Percentiles rank a stretch among this genome's conserved stretches.
These are phyloP conservation scores for Erythrophleum ivorense DNA, from an alignment of 331 rosid species.

Conservation along the genomic window DNA sequence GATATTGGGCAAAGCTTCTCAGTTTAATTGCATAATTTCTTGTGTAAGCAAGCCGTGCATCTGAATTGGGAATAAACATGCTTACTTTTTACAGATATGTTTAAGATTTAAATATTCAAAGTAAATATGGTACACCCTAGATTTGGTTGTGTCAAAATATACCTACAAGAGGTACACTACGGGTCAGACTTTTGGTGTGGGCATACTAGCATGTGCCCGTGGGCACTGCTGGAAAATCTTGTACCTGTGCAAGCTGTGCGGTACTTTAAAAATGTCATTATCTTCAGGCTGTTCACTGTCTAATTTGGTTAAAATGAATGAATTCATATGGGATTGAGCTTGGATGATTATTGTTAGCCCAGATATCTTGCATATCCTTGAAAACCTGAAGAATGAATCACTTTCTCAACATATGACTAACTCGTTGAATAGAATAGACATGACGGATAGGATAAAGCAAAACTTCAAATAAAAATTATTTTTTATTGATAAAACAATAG, in stretches of 20 bases:
- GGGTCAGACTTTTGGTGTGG: too few species aligned
- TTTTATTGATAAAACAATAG: not conserved
- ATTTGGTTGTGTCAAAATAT: too few species aligned
- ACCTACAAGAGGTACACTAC: not conserved
- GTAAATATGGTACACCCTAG: not conserved
- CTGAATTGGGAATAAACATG: not conserved
- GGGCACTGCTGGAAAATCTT: not conserved
- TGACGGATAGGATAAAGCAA: not conserved
- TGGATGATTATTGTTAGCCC: not conserved
- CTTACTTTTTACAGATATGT: not conserved
- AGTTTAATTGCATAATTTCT: not conserved
- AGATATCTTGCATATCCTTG: conserved; percentile 4
- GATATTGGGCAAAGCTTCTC: not conserved
- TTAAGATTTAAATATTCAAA: conserved; percentile 1
- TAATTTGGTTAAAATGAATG: not conserved
- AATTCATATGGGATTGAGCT: not conserved
- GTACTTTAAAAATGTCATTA: not conserved
- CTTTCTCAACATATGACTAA: not conserved
- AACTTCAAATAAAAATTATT: not conserved
- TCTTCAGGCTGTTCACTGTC: not conserved
- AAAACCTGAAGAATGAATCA: not conserved
- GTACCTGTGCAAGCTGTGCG: not conserved
- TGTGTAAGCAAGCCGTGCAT: not conserved
- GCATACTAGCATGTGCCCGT: too few species aligned
- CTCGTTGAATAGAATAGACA: not conserved